Evolutionary conservation across 2,329 filamentous ascomycete genomes (phyloP), one percentile per base, ranked within the genome.

Genomic region (Penicillium sp.): DNA sequence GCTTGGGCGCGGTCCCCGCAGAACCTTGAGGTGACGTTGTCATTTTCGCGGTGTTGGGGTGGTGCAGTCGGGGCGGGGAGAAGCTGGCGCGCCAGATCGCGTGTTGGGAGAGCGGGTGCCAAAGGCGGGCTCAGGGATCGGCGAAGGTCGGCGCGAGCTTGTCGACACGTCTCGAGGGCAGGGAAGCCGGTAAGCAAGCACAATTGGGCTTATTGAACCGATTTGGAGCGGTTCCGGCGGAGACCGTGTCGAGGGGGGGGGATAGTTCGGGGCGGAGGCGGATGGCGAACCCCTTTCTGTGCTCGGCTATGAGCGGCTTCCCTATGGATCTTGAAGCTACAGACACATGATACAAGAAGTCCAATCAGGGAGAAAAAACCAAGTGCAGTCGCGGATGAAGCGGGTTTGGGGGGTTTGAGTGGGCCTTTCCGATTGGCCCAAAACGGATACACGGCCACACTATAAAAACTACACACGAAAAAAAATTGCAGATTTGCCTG

Each of bases 321-420:
- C 61, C 60, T 55, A 43, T 52, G 5, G 43, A 22, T 47, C 18
- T 31, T 46, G 40, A 38, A 42, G 39, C 34, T 51, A 54, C 53
- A 54, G 50, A 54, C 21, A 54, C 62, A 64, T 64, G 13, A 39
- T 61, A 57, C 48, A 31, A 18, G 18, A 31, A 43, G 29, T 46
- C 13, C 44, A 43, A 53, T 34, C 21, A 27, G 40, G 29, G 24
- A 31, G 50, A 11, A 29, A 29, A 56, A 54, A 48, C 40, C 27
- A 48, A 50, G 54, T 55, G 56, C 59, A 66, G 65, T 67, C 61
- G 65, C 68, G 65, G 61, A 66, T 58, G 63, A 64, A 64, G 67
- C 69, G 67, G 60, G 62, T 69, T 70, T 58, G 63, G 60, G 55
- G 65, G 44, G 47, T 58, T 42, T 52, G 56, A 53, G 31, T 60